These are phyloP conservation scores for Halophytophthora polymorphica DNA, from an alignment of 352 stramenopile species.

Conservation along the genomic window DNA sequence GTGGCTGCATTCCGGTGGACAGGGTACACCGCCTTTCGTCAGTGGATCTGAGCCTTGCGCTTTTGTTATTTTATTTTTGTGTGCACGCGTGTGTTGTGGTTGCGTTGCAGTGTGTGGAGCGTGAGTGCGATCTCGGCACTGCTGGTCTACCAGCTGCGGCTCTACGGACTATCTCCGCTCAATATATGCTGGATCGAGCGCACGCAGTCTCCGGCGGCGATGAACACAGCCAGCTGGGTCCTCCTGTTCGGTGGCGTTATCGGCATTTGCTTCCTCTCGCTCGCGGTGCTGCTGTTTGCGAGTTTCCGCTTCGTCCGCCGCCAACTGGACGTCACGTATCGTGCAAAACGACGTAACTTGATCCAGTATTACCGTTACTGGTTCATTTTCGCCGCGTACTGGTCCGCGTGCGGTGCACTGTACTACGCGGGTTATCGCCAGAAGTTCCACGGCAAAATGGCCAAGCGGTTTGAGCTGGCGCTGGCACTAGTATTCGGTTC, in stretches of 20 bases:
- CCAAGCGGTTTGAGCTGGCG: constrained; percentile 53
- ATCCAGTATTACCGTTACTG: constrained; percentile 87
- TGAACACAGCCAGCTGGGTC: constrained; percentile 69
- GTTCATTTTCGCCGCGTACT: constrained; percentile 71
- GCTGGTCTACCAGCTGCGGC: constrained; percentile 56
- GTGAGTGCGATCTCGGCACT: constrained; percentile 58
- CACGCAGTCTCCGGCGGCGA: constrained; percentile 29
- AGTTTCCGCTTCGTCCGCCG: constrained; percentile 84
- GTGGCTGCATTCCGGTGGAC: background rate
- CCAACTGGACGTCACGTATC: constrained; percentile 82
- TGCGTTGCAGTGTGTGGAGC: constrained; percentile 56
- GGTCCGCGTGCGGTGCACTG: constrained; percentile 55
- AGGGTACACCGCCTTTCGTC: too few species aligned
- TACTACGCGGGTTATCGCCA: constrained; percentile 78
- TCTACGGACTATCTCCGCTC: constrained; percentile 62
- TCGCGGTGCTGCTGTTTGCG: constrained; percentile 74
- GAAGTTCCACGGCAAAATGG: constrained; percentile 54
- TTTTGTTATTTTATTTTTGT: too few species aligned
- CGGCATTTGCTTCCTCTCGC: constrained; percentile 51
- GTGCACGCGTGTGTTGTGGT: constrained; percentile 2
- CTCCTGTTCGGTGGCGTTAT: constrained; percentile 58
- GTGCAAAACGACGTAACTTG: constrained; percentile 74
- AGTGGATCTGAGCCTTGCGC: too few species aligned
- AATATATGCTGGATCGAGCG: constrained; percentile 79
- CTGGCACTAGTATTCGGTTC: constrained; percentile 67